A percentile compares a stretch with the other conserved stretches of the same genome.
Conservation (phyloP, 1,139 yeast genomes). For the Pichia sp. region DNA sequence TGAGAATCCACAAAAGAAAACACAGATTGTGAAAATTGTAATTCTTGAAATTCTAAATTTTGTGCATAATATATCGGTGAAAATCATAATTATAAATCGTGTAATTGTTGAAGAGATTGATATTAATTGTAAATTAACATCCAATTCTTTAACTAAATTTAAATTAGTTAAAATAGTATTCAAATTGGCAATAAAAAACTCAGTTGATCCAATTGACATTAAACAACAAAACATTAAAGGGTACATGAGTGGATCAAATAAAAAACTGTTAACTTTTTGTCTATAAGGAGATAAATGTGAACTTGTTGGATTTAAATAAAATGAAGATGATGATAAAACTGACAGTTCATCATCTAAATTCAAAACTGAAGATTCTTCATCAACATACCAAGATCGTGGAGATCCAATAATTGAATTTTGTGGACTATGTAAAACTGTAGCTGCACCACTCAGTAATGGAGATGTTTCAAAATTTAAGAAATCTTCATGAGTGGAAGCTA, state of each 20-base stretch:
- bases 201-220: slow-evolving; percentile 29
- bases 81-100: slow-evolving; percentile 27
- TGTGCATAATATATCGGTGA: slow-evolving; percentile 27
- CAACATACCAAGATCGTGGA: slow-evolving; percentile 27
- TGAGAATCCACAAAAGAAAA: slow-evolving; percentile 23
- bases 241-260: slow-evolving; percentile 28
- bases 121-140: slow-evolving; percentile 22
- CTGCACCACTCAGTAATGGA: slow-evolving; percentile 30
- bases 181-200: slow-evolving; percentile 28
- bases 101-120: slow-evolving; percentile 29
- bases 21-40: slow-evolving; percentile 23
- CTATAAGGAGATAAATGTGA: slow-evolving; percentile 16
- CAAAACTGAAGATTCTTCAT: slow-evolving; percentile 19
- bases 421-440: slow-evolving; percentile 23
- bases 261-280: slow-evolving; percentile 20
- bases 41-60: slow-evolving; percentile 23
- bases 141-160: slow-evolving; percentile 16
- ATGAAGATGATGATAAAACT: slow-evolving; percentile 16
- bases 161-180: slow-evolving; percentile 26
- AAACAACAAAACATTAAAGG: slow-evolving; percentile 27
- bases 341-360: slow-evolving; percentile 28
- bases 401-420: slow-evolving; percentile 23
- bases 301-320: slow-evolving; percentile 19
- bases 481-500: slow-evolving; percentile 13
- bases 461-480: slow-evolving; percentile 29